Base-by-base conservation (phyloP, 2,329 filamentous ascomycete genomes). In the Claviceps sp. region DNA sequence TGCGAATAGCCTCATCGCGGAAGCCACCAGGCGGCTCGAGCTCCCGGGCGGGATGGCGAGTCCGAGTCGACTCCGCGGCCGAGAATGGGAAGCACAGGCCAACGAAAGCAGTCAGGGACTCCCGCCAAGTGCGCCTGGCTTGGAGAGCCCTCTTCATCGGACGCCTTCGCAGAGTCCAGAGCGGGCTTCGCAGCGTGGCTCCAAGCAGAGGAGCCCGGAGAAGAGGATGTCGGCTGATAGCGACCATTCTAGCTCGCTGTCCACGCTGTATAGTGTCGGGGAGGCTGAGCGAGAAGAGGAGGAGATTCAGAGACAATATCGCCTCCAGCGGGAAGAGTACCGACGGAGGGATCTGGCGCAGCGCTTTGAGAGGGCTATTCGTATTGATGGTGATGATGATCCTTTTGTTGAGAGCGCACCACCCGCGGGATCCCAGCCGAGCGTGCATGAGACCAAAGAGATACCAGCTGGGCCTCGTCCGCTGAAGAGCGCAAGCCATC, bases 191-290 rank as follows among this genome's bases (percentile, higher is more conserved):
- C 53, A 59, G 46, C 49, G 60, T n/a, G 55, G 55, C 13, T 53
- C 54, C 9, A 38, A 24, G 47, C 52, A 52, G 44, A 50, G 24
- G 30, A 52, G 42, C 1, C 57, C 57, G 0, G 53, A 58, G 16
- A 55, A 62, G 52, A 62, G 60, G n/a, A 52, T 49, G 4, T 74
- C 72, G 0, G 52, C 61, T 4, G 65, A 69, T 4, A 77, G 73
- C 55, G 67, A 74, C 8, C 64, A 69, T 14, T 78, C 75, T 0
- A 79, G 75, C 41, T 72, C 75, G 2, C 64, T 81, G 5, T 81
- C 77, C 4, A 81, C 77, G 0, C 61, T 81, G 5, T 78, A 79
- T 55, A 79, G 76, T 53, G 74, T 73, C 47, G 74, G 76, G 34
- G 75, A 78, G 50, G 64, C 67, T 1, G 69, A 72, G 8, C 68